Evolutionary conservation across 257 asterid species (phyloP), one percentile per base, ranked within the genome.

Genomic region (Penstemon barbatus): DNA sequence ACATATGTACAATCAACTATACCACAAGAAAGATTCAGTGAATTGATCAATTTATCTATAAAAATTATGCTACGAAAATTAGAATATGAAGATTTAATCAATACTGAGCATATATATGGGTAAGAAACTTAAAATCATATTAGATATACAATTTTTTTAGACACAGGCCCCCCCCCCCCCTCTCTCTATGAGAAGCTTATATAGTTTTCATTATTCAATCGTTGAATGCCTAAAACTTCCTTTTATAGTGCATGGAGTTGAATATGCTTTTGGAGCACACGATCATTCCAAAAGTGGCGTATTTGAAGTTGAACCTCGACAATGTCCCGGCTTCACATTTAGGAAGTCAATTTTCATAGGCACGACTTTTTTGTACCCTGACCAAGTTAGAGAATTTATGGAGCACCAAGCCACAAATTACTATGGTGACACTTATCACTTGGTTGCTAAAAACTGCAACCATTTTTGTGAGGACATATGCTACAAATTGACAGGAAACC

Each of bases 211-310:
- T 39, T 59, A 15, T 4, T 11, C 15, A n/a, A 37, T n/a, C 10
- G 12, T 40, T n/a, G 49, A 38, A 13, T 36, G 41, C 53, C 37
- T 8, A 57, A 46, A 49, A 52, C 65, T 43, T 63, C 19, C 4
- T 43, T 45, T 18, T 6, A 25, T 85, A 91, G 98, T 89, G 73
- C 85, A 92, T 8, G 96, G 90, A 6, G 76, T 81, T 46, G 98
- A 92, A 75, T 92, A 89, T 70, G 94, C 96, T 46, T 89, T 85
- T 53, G 98, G 98, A 62, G 98, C 96, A 55, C 94, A 87, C 55
- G 91, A 89, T 61, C 75, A 76, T 68, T 84, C 96, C 53, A 73
- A 88, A 5, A 92, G 92, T 66, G 98, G 98, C 5, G 85, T 92
- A 49, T 89, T 89, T 81, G 96, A 89, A 77, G 84, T 89, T 52